phyloP scores from a whole-genome alignment of 2,329 filamentous ascomycete genomes.

The Phialocephala sp. region DNA sequence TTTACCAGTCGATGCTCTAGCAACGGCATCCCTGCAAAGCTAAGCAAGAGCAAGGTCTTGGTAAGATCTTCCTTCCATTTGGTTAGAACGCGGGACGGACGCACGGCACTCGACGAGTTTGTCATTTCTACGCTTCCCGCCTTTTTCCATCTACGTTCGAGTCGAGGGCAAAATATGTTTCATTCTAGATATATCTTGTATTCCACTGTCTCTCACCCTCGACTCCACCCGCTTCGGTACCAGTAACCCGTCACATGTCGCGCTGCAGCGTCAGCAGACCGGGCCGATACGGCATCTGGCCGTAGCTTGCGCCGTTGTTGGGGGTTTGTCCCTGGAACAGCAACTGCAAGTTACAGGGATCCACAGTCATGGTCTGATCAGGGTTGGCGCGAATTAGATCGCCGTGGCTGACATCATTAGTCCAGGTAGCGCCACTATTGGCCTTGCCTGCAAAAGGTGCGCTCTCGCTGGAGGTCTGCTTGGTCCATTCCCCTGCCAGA shows the following conservation, averaged over 20 bases:
- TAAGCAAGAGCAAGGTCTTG: no score
- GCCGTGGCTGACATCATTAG: conserved; percentile 70
- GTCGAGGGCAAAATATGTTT: no score
- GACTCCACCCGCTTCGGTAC: no score
- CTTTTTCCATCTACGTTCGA: no score
- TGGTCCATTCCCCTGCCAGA: conserved; percentile 62
- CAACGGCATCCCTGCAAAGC: no score
- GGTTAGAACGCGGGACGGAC: no score
- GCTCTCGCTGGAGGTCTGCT: conserved; percentile 59
- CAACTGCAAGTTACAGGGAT: conserved; percentile 68
- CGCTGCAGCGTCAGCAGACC: conserved; percentile 57
- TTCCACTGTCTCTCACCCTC: no score
- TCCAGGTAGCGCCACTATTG: conserved; percentile 69
- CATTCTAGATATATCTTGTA: no score
- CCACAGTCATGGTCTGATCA: conserved; percentile 67
- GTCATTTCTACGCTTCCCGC: no score
- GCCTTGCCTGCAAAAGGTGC: conserved; percentile 70
- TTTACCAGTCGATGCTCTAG: no score
- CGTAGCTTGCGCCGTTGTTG: conserved; percentile 52
- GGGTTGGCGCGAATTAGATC: conserved; percentile 61
- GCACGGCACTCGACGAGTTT: no score
- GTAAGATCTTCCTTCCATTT: no score
- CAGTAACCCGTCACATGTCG: not conserved
- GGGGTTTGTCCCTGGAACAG: conserved; percentile 65
- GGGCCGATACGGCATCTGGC: conserved; percentile 58